Percentiles rank a stretch among this genome's conserved stretches.
Conservation (phyloP, 441 rosid species). For the Euphorbia celastroides region DNA sequence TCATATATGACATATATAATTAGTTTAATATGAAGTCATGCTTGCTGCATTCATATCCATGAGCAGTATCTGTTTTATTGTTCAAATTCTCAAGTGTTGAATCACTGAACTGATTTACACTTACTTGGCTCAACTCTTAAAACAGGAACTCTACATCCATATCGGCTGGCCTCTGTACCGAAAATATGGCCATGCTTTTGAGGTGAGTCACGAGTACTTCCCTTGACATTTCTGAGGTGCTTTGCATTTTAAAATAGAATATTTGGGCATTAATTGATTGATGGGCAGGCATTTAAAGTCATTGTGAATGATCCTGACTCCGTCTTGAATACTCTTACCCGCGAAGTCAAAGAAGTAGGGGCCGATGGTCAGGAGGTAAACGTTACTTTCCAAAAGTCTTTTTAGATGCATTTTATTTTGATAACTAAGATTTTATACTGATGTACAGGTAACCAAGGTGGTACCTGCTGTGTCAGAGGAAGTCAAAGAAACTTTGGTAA, state of each 20-base stretch:
- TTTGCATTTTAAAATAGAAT: neutral
- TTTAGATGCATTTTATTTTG: neutral
- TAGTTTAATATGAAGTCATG: neutral
- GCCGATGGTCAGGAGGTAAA: conserved; percentile 88
- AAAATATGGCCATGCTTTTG: conserved; percentile 94
- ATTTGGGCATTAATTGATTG: neutral
- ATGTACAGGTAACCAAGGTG: conserved; percentile 56
- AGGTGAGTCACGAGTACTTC: conserved; percentile 58
- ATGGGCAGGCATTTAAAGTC: conserved; percentile 82
- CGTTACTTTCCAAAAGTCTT: conserved; percentile 9
- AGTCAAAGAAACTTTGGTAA: conserved; percentile 75
- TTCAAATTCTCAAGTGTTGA: neutral
- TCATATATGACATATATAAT: neutral
- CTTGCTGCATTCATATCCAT: conserved; percentile 1
- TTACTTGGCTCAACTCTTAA: conserved; percentile 10
- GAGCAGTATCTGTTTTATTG: neutral
- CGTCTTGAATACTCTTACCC: conserved; percentile 64
- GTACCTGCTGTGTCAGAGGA: conserved; percentile 86
- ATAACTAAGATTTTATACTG: conserved; percentile 16
- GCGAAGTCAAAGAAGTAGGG: conserved; percentile 77
- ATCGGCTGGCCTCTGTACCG: conserved; percentile 96
- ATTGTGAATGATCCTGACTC: conserved; percentile 89
- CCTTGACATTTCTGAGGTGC: conserved; percentile 8
- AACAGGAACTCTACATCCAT: conserved; percentile 73
- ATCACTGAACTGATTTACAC: neutral